Evolutionary conservation across 345 rosid genomes (phyloP).

Genomic region (Rhodamnia rubescens): DNA sequence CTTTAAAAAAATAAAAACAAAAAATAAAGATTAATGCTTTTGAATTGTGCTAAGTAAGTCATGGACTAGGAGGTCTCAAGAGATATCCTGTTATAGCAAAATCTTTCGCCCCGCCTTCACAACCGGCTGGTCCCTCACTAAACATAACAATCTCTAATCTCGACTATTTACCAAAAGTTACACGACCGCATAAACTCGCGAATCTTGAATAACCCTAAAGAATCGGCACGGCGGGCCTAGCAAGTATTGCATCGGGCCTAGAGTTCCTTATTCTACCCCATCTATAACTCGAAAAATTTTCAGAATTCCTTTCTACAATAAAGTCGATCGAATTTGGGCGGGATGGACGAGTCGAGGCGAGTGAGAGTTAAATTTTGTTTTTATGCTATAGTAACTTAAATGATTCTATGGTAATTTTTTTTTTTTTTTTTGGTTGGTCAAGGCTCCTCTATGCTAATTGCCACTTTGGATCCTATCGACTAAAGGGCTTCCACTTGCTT

Average conservation of each 20-base stretch:
- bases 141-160: no score
- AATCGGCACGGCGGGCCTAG: not conserved
- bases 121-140: no score
- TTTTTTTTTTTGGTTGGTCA: not conserved
- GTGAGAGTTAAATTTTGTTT: not conserved
- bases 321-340: not conserved
- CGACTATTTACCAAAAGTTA: not conserved
- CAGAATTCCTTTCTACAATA: not conserved
- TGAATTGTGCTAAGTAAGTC: not conserved
- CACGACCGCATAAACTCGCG: not conserved
- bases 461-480: not conserved
- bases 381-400: not conserved
- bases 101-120: no score
- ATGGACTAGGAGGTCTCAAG: no score
- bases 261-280: accelerated
- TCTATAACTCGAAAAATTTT: not conserved
- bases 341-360: not conserved
- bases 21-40: not conserved
- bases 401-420: not conserved
- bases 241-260: accelerated
- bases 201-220: not conserved
- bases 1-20: not conserved
- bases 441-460: not conserved
- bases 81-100: no score
- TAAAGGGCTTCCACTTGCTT: not conserved